Percentiles rank a stretch among this genome's conserved stretches.
Evolutionary conservation across 1,284 basidiomycete genomes (phyloP).

Genomic region (Moniliophthora roreri): DNA sequence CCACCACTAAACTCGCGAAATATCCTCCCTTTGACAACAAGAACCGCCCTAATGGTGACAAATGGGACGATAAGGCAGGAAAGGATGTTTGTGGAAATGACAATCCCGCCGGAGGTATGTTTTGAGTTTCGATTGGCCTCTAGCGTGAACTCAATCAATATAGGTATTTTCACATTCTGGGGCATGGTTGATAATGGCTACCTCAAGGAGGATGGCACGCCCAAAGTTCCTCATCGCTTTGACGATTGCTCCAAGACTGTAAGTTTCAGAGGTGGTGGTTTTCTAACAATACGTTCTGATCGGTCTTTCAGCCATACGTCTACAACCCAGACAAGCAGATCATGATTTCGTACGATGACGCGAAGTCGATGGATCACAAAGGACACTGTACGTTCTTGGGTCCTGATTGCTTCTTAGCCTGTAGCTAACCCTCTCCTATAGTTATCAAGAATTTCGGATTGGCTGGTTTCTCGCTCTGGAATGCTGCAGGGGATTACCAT

Average conservation of each 20-base stretch:
- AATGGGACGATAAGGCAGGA: constrained; percentile 1
- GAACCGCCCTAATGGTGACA: constrained; percentile 2
- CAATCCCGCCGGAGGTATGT: constrained; percentile 4
- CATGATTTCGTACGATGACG: constrained; percentile 56
- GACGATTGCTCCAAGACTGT: constrained; percentile 60
- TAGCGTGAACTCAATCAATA: constrained; percentile 10
- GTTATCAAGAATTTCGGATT: constrained; percentile 44
- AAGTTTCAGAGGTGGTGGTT: too few relatives aligned
- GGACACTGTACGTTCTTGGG: too few relatives aligned
- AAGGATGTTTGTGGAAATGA: background rate
- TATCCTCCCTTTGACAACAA: constrained; percentile 1
- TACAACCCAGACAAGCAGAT: constrained; percentile 44
- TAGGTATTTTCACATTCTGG: constrained; percentile 49
- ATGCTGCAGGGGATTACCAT: constrained; percentile 52
- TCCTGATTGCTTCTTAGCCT: too few relatives aligned
- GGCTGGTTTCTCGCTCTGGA: constrained; percentile 59
- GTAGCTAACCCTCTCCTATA: too few relatives aligned
- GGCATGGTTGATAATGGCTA: constrained; percentile 44
- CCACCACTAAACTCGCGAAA: background rate
- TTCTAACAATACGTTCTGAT: too few relatives aligned
- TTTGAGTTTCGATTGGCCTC: constrained; percentile 1
- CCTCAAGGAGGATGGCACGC: constrained; percentile 41
- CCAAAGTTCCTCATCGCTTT: constrained; percentile 40
- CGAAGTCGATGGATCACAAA: constrained; percentile 49
- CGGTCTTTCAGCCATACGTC: constrained; percentile 45